These are phyloP conservation scores for Striga hermonthica DNA, from an alignment of 305 asterid species.

Conservation along the genomic window DNA sequence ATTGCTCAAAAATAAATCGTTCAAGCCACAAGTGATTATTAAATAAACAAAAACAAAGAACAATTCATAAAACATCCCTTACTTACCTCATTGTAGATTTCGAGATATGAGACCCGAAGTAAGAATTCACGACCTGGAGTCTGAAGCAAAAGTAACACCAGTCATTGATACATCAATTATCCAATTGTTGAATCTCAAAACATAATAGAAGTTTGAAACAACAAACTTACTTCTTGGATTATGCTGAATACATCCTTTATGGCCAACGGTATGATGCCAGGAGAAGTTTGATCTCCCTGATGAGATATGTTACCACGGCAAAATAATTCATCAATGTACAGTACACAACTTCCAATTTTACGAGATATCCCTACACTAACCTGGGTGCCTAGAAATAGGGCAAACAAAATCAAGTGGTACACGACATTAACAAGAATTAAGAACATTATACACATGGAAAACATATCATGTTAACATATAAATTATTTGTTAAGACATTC, in stretches of 20 bases:
- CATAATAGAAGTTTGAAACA: conserved; percentile 18
- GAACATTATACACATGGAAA: conserved; percentile 14
- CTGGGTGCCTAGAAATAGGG: conserved; percentile 11
- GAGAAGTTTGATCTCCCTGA: conserved; percentile 92
- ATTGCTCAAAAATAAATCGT: too few relatives aligned
- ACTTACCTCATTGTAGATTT: conserved; percentile 97
- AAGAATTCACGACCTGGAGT: conserved; percentile 98
- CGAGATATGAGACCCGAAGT: conserved; percentile 96
- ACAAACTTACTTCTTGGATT: conserved; percentile 86
- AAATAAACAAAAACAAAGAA: too few relatives aligned
- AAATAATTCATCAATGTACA: conserved; percentile 28
- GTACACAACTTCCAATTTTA: conserved; percentile 13
- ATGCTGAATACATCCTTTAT: conserved; percentile 99
- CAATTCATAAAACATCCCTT: not conserved
- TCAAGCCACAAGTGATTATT: too few relatives aligned
- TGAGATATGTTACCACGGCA: conserved; percentile 26
- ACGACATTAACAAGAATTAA: not conserved
- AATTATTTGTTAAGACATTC: conserved; percentile 6
- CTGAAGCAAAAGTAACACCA: conserved; percentile 49
- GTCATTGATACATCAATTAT: conserved; percentile 30
- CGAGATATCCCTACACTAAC: conserved; percentile 24
- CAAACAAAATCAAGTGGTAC: conserved; percentile 27
- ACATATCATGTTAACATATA: conserved; percentile 30
- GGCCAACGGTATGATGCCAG: conserved; percentile 96
- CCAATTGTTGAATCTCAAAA: conserved; percentile 14